Percentiles rank a stretch among this genome's conserved stretches.
These are phyloP conservation scores for Aspergillus sp. DNA, from an alignment of 2,329 filamentous ascomycete genomes.

Conservation along the genomic window DNA sequence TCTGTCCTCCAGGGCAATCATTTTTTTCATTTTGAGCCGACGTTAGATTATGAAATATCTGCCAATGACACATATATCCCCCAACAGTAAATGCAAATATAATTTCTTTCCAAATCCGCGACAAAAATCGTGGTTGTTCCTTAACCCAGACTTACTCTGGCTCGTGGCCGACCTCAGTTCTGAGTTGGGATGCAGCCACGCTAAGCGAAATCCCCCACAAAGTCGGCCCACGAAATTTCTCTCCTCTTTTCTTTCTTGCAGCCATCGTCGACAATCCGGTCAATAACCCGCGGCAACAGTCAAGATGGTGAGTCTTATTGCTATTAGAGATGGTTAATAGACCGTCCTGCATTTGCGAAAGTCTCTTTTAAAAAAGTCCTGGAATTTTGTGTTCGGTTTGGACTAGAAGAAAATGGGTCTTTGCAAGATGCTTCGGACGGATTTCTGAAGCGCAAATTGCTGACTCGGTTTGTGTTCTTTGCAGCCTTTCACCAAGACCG, in stretches of 20 bases:
- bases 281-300: constrained; percentile 31
- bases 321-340: constrained; percentile 20
- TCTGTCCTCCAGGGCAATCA: too few species aligned
- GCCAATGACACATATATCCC: too few species aligned
- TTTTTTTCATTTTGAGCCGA: not conserved
- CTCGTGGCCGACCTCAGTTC: constrained; percentile 39
- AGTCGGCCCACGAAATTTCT: constrained; percentile 29
- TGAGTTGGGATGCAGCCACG: constrained; percentile 29
- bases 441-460: constrained; percentile 99
- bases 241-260: constrained; percentile 20
- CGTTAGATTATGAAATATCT: too few species aligned
- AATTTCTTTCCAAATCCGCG: too few species aligned
- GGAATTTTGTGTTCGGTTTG: constrained; percentile 12
- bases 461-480: constrained; percentile 70
- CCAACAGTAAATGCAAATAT: too few species aligned
- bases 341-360: constrained; percentile 9
- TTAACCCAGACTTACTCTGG: constrained; percentile 4
- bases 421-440: constrained; percentile 97
- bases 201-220: constrained; percentile 43
- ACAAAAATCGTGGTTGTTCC: too few species aligned
- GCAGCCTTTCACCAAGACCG: constrained; percentile 85
- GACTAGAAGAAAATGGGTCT: constrained; percentile 54
- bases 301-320: constrained; percentile 42
- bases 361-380: constrained; percentile 1
- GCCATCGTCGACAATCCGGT: constrained; percentile 32